phyloP scores from a whole-genome alignment of 2,329 filamentous ascomycete species.

The Aureobasidium musti region DNA sequence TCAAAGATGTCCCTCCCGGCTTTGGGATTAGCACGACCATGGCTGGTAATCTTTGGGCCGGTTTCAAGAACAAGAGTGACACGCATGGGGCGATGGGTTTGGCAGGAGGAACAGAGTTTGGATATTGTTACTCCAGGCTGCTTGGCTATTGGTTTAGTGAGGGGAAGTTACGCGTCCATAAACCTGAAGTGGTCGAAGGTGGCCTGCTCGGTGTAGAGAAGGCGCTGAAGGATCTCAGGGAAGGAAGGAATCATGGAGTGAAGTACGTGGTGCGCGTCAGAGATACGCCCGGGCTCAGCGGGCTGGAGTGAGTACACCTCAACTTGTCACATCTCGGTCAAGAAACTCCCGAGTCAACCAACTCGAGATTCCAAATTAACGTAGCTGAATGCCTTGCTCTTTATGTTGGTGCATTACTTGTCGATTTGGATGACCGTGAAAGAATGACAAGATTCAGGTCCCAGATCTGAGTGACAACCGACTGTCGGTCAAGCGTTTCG shows the following conservation, averaged over 20 bases:
- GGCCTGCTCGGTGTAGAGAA: constrained; percentile 58
- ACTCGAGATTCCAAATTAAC: too few species aligned
- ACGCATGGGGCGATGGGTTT: constrained; percentile 37
- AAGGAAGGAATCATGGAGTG: constrained; percentile 62
- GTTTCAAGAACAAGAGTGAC: constrained; percentile 9
- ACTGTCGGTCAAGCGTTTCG: too few species aligned
- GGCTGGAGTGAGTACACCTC: constrained; percentile 14
- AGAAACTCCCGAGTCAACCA: neutral
- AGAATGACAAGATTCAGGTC: neutral
- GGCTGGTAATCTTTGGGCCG: neutral
- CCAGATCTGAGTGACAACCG: too few species aligned
- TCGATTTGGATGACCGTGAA: neutral
- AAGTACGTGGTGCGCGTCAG: constrained; percentile 64
- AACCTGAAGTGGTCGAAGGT: constrained; percentile 54
- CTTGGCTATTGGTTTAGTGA: constrained; percentile 32
- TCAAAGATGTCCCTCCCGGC: constrained; percentile 33
- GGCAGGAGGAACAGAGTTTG: constrained; percentile 45
- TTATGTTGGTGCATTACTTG: too few species aligned
- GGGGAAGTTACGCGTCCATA: neutral
- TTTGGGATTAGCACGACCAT: neutral
- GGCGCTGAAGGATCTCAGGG: constrained; percentile 58
- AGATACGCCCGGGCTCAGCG: constrained; percentile 46
- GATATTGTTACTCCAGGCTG: constrained; percentile 27
- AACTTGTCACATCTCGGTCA: too few species aligned
- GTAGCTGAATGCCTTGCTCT: too few species aligned